Base-by-base conservation (phyloP, 208 protist genomes). In the Leishmania gerbilli region DNA sequence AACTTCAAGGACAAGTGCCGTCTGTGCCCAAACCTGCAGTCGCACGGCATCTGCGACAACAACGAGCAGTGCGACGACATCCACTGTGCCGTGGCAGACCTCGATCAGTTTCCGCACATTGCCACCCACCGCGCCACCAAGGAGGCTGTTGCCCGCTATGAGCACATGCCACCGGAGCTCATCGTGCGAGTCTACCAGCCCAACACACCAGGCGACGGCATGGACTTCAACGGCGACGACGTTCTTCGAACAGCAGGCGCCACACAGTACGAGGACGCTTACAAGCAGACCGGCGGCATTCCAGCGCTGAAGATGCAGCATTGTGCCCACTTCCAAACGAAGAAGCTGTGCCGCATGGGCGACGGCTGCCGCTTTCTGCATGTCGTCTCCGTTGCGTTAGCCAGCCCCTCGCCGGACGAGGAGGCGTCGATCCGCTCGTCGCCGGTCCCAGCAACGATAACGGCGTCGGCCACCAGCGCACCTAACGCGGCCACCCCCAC, bases 1-100 rank as follows among this genome's bases (percentile, higher is more conserved):
- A 95, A 95, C 82, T 96, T 94, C 81, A 93, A 94, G 81, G 88
- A 90, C 55, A 93, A 95, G 80, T 94, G 88, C 83, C 82, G 80
- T n/a, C 83, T 96, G 27, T 96, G 92, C 84, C 77, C 80, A 27
- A 60, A 60, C 3, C 85, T 95, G 82, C 75, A 80, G 55, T 76
- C 68, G 9, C 79, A 77, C 58, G 87, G 90, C 51, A 68, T 53
- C 49, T 96, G 93, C 78, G 77, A 85, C 49, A 72, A 85, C 51
- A 92, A 91, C 65, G 71, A 75, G 21, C 40, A 81, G 1, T 96
- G 93, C 82, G 83, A 87, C 27, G 82, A 91, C 71, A 89, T 96
- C 53, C 93, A 96, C 80, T 89, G 88, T 78, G 76, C 84, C 78
- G 79, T 87, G 37, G 74, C 77, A 24, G 84, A 93, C 77, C 81